Evolutionary conservation across 2,329 filamentous ascomycete species (phyloP).

Genomic region (Chaetomiaceae sp.): DNA sequence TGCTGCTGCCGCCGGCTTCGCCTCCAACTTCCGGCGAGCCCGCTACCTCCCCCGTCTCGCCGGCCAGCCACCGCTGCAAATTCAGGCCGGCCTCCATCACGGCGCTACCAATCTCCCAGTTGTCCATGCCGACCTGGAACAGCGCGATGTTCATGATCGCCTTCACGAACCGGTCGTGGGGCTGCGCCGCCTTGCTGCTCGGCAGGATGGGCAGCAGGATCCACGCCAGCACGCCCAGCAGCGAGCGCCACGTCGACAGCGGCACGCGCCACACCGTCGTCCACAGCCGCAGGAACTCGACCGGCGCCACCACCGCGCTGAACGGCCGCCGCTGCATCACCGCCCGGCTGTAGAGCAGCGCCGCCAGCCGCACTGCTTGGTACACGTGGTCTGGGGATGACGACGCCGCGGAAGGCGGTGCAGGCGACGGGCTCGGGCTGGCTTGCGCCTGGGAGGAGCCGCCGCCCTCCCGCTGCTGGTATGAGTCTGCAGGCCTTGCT

Average conservation of each 20-base stretch:
- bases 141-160: slow-evolving; percentile 38
- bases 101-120: slow-evolving; percentile 40
- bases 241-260: slow-evolving; percentile 39
- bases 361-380: slow-evolving; percentile 39
- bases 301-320: slow-evolving; percentile 32
- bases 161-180: slow-evolving; percentile 41
- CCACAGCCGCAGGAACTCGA: slow-evolving; percentile 41
- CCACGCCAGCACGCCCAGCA: slow-evolving; percentile 46
- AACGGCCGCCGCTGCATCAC: slow-evolving; percentile 39
- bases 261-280: slow-evolving; percentile 41
- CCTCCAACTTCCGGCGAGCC: not conserved
- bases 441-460: not conserved
- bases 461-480: not conserved
- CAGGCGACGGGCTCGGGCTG: slow-evolving; percentile 8
- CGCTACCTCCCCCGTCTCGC: not conserved
- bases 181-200: slow-evolving; percentile 31
- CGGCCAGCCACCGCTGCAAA: slow-evolving; percentile 38
- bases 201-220: slow-evolving; percentile 38
- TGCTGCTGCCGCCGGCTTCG: not conserved
- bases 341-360: slow-evolving; percentile 43
- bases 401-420: slow-evolving; percentile 11
- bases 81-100: slow-evolving; percentile 33
- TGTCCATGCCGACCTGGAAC: slow-evolving; percentile 42
- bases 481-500: not conserved
- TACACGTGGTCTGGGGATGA: slow-evolving; percentile 38